Evolutionary conservation across 179 eudicot genomes (phyloP), one percentile per base, ranked within the genome.

Genomic region (Heliamphora pulchella): DNA sequence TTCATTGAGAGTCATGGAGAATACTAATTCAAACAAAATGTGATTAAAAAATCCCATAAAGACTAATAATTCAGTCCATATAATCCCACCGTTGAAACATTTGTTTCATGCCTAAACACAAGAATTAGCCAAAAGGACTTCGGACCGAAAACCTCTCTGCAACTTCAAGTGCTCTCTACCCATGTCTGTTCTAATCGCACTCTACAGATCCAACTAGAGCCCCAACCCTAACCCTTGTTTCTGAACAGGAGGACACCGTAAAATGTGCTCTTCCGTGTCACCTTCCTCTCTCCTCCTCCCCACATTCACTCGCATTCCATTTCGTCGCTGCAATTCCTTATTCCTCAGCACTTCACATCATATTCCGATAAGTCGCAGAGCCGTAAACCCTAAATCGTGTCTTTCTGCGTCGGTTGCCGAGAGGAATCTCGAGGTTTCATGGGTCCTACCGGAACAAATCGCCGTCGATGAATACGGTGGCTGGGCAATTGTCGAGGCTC

Each of bases 391-490:
- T 54, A 70, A 58, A 65, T 31, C 82, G 71, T 77, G 82, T 13
- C 48, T 84, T 6, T 79, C 85, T 78, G 75, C 85, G 70, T 79
- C 93, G 47, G 50, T 83, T 62, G 47, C 88, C 31, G 72, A 73
- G 39, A 80, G 71, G 0, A 72, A 79, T 78, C 53, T 81, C 2
- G 82, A 87, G 14, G 10, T 85, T 54, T 86, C 92, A 0, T 94
- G 97, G 98, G 13, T 83, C 48, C 51, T 78, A 8, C 73, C 86
- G n/a, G 87, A 87, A 77, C 73, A 72, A 39, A 22, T 46, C 57
- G 69, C 31, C n/a, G 14, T 68, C 59, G 87, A 87, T 41, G 86
- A 77, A 8, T 92, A 79, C 55, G 89, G 88, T 79, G 98, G 98
- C n/a, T 94, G 98, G 98, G 87, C 80, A 5, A 13, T 84, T 75